Base-by-base conservation (phyloP, 306 rosid genomes). In the Oxytropis ochrocephala region DNA sequence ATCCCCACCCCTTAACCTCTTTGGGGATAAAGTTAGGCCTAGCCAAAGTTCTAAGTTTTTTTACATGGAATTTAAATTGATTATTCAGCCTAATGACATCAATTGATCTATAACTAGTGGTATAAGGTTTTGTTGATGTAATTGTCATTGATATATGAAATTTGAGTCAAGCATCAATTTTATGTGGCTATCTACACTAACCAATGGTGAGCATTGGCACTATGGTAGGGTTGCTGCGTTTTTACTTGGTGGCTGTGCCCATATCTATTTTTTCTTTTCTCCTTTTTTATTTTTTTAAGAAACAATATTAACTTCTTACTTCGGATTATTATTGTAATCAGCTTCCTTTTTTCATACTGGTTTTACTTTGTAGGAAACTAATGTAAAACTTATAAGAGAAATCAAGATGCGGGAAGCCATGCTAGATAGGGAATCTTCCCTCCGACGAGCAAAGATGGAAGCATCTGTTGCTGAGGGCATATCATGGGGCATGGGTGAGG, bases 401-500 rank as follows among this genome's bases (percentile, higher is more conserved):
- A 75, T 85, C 53, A 88, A 87, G 80, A 75, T 88, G 50, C 88
- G 73, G 6, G 97, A 86, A 69, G 80, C 82, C 50, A 35, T 85
- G 57, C 73, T 69, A 51, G 98, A 93, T 72, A 89, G 68, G 77
- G 96, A 93, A 84, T 96, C 98, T 85, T 93, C 98, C 48, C 92
- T 93, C 70, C 90, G 43, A 62, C 91, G 98, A 73, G 98, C 98
- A 44, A 85, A 83, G 73, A 71, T 33, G 42, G 90, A 88, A 85
- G 86, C 97, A 66, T 86, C 92, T 70, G 79, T 73, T 76, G 89
- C 86, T 68, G 98, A 88, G 74, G 98, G 98, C 70, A 67, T 90
- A 69, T 94, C 97, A 17, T 94, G 98, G 97, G 98, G 98, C 69
- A 88, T 94, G 97, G 88, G 90, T 32, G 98, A 94, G 77, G 98